Percentiles rank a stretch among this genome's conserved stretches.
phyloP scores from a whole-genome alignment of 768 basidiomycete species.

The Crassisporium funariophilum region DNA sequence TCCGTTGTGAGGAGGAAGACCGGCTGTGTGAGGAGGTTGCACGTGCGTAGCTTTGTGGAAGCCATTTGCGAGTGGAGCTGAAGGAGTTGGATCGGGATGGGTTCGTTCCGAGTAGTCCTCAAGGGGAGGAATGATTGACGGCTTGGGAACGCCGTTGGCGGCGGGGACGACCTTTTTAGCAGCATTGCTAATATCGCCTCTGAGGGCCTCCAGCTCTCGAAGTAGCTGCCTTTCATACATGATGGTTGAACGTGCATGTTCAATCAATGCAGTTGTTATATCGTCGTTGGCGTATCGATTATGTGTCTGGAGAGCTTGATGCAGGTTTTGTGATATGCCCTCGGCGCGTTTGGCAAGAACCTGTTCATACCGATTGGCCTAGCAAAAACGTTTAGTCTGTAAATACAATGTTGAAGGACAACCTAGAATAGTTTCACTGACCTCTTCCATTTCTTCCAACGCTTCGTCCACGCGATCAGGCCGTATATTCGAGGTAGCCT shows the following conservation, averaged over 20 bases:
- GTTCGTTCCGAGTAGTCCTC: constrained; percentile 56
- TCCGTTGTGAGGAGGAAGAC: constrained; percentile 24
- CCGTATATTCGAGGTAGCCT: constrained; percentile 82
- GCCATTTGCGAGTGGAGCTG: constrained; percentile 35
- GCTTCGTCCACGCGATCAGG: constrained; percentile 89
- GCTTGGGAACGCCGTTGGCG: constrained; percentile 57
- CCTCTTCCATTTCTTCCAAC: constrained; percentile 91
- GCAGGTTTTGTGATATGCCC: constrained; percentile 93
- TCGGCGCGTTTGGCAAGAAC: constrained; percentile 82
- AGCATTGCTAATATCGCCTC: constrained; percentile 71
- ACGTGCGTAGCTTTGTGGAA: constrained; percentile 31
- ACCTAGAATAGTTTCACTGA: constrained; percentile 28
- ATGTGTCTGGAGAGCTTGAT: constrained; percentile 82
- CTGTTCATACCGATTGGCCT: constrained; percentile 93
- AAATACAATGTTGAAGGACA: background rate
- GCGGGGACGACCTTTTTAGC: constrained; percentile 57
- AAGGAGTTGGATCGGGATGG: constrained; percentile 30
- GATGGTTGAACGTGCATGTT: constrained; percentile 89
- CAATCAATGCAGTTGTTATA: constrained; percentile 84
- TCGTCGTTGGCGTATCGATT: constrained; percentile 89
- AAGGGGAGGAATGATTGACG: constrained; percentile 59
- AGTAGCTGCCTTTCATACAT: constrained; percentile 90
- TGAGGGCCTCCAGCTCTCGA: constrained; percentile 84
- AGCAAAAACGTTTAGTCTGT: constrained; percentile 13
- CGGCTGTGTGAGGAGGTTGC: constrained; percentile 41